Base-by-base conservation (phyloP, 768 basidiomycete species). In the Podaxis rugospora region DNA sequence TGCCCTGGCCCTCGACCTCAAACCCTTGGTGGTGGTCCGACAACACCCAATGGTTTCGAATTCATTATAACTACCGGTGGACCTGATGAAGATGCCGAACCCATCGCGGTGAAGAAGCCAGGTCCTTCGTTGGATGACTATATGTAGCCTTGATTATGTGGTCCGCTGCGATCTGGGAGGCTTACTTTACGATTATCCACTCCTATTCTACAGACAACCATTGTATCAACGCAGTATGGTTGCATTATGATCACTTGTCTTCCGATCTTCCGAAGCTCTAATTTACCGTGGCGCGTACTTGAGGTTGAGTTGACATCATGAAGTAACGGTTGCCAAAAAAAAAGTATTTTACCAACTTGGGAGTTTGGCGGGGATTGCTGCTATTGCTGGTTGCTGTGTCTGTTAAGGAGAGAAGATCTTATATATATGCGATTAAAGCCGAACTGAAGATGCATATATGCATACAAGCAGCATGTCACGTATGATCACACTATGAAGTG, bases 1-100 rank as follows among this genome's bases (percentile, higher is more conserved):
- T 61, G 52, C n/a, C 59, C 52, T 47, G 59, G 59, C 5, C 59
- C 59, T 39, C 51, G 52, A n/a, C 59, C 59, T 25, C 59, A 61
- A 23, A 36, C 35, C 14, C 53, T 61, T 25, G 59, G 59, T n/a
- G 59, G 59, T 49, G 53, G 59, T 25, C 59, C 59, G 27, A 55
- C 36, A 32, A 54, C 59, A 13, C 21, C 59, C 16, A 61, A 61
- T 25, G 59, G 59, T 14, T 61, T 61, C 21, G 46, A 61, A 47
- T 55, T 54, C 16, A 55, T 61, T 32, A 55, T 61, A 7, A 55
- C 59, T 11, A 54, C 59, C 25, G 59, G 59, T n/a, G 59, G 59
- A 16, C 28, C 59, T 14, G 59, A 61, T 21, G 59, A 61, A 35
- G 53, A 61, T 61, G 44, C n/a, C 9, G 59, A 61, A 6, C 59